These are phyloP conservation scores for Huntiella moniliformis DNA, from an alignment of 2,329 filamentous ascomycete species.

Conservation along the genomic window DNA sequence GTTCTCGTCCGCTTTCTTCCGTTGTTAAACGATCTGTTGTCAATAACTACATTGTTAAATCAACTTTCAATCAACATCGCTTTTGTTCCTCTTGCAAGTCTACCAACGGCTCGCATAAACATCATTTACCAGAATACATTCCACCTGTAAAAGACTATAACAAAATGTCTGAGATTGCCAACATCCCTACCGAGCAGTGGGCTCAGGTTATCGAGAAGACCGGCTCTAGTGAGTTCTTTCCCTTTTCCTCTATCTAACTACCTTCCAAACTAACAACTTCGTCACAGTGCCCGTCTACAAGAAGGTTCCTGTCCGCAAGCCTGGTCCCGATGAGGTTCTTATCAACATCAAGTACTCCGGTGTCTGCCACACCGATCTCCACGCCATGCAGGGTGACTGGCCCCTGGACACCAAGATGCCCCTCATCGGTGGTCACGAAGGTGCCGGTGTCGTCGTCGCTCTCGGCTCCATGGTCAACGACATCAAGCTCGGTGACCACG, in stretches of 20 bases:
- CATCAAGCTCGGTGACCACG: constrained; percentile 65
- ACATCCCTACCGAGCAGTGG: constrained; percentile 69
- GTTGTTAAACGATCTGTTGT: too few relatives aligned
- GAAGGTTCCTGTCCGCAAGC: constrained; percentile 63
- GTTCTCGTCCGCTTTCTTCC: background rate
- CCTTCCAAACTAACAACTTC: background rate
- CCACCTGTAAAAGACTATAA: constrained; percentile 6
- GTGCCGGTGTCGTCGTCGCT: constrained; percentile 69
- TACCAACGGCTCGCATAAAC: background rate
- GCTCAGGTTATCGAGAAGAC: constrained; percentile 76
- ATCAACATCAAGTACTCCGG: constrained; percentile 81
- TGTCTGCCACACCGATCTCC: constrained; percentile 73
- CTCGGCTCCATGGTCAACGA: constrained; percentile 60
- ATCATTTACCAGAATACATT: constrained; percentile 1
- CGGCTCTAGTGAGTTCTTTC: constrained; percentile 40
- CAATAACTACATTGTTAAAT: too few relatives aligned
- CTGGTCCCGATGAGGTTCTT: constrained; percentile 77
- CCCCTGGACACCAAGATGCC: constrained; percentile 66
- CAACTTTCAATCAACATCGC: background rate
- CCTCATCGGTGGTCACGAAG: constrained; percentile 63
- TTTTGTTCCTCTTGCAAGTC: background rate
- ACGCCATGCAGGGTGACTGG: constrained; percentile 78
- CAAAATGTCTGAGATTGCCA: constrained; percentile 19
- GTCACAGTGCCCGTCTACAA: constrained; percentile 46
- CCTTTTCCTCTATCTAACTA: background rate